A percentile compares a stretch with the other conserved stretches of the same genome.
Conservation (phyloP, 2,329 filamentous ascomycete genomes). For the Amesomyces nigricolor region DNA sequence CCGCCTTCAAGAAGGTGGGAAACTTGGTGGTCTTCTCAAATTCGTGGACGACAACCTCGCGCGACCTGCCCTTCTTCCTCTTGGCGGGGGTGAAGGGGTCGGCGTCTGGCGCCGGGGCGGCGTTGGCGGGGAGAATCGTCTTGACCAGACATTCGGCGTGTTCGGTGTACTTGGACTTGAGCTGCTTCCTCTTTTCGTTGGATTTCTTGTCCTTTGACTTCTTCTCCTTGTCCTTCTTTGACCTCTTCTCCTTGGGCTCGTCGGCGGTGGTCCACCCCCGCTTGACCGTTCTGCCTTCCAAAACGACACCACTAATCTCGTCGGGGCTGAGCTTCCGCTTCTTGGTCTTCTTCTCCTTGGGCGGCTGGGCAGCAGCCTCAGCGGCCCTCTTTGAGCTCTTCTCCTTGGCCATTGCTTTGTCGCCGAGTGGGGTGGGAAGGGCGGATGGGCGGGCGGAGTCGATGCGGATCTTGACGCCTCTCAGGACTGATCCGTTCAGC, state of each 20-base stretch:
- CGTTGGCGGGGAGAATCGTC: constrained; percentile 57
- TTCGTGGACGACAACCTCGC: constrained; percentile 73
- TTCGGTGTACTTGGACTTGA: constrained; percentile 74
- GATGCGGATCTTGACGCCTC: constrained; percentile 77
- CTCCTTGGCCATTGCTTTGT: constrained; percentile 28
- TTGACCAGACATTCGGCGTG: constrained; percentile 80
- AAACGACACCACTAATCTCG: constrained; percentile 59
- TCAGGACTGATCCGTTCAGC: constrained; percentile 78
- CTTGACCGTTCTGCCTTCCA: constrained; percentile 76
- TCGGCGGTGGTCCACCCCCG: constrained; percentile 78
- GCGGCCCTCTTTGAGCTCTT: constrained; percentile 33
- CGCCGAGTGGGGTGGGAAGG: constrained; percentile 30
- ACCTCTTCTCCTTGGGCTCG: constrained; percentile 41
- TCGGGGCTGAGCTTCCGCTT: constrained; percentile 38
- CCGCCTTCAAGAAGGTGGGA: constrained; percentile 70
- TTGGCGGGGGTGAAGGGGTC: constrained; percentile 52
- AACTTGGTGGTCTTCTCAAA: constrained; percentile 81
- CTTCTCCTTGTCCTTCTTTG: constrained; percentile 42
- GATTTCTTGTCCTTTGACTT: constrained; percentile 44
- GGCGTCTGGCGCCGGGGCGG: constrained; percentile 38
- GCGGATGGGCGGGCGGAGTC: constrained; percentile 70
- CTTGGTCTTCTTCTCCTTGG: constrained; percentile 31
- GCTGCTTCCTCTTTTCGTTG: constrained; percentile 51
- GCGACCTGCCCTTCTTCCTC: constrained; percentile 40
- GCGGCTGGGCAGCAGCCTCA: constrained; percentile 27